These are phyloP conservation scores for Chlorella sp. DNA, from an alignment of 139 green algal genomes.

Conservation along the genomic window DNA sequence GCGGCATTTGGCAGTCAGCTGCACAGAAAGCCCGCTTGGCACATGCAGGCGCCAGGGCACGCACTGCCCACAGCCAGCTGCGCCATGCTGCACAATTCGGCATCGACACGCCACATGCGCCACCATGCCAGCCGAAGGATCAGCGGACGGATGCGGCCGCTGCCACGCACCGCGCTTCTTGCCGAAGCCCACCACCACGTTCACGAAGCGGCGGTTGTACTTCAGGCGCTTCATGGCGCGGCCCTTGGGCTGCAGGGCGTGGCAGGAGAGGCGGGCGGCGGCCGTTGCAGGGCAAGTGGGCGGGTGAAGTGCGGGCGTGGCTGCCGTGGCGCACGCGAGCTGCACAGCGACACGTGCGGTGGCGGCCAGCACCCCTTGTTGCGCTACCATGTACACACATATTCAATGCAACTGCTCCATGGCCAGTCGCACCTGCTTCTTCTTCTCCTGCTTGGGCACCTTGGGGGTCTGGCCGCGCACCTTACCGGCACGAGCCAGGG, in stretches of 20 bases:
- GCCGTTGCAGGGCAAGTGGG: neutral
- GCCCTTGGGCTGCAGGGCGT: constrained; percentile 47
- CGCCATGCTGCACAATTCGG: neutral
- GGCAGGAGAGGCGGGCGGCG: neutral
- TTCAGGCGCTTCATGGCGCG: constrained; percentile 95
- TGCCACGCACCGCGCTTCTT: constrained; percentile 74
- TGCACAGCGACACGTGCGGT: neutral
- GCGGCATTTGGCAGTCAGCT: no score
- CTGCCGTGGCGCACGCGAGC: no score
- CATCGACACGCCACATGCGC: no score
- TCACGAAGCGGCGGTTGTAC: constrained; percentile 98
- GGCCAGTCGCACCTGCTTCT: constrained; percentile 73
- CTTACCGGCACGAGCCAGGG: constrained; percentile 98
- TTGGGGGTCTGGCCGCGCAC: constrained; percentile 99
- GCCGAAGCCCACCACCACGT: constrained; percentile 86
- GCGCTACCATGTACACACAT: no score
- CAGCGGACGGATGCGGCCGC: neutral
- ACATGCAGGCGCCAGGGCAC: no score
- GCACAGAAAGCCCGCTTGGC: no score
- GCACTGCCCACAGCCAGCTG: no score
- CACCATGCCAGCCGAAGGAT: no score
- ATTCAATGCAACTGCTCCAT: neutral
- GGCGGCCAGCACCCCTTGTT: constrained; percentile 1
- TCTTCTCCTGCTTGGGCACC: constrained; percentile 99
- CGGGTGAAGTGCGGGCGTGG: neutral